Evolutionary conservation across 2,329 filamentous ascomycete species (phyloP), one percentile per base, ranked within the genome.

Genomic region (Fusarium scirpi): DNA sequence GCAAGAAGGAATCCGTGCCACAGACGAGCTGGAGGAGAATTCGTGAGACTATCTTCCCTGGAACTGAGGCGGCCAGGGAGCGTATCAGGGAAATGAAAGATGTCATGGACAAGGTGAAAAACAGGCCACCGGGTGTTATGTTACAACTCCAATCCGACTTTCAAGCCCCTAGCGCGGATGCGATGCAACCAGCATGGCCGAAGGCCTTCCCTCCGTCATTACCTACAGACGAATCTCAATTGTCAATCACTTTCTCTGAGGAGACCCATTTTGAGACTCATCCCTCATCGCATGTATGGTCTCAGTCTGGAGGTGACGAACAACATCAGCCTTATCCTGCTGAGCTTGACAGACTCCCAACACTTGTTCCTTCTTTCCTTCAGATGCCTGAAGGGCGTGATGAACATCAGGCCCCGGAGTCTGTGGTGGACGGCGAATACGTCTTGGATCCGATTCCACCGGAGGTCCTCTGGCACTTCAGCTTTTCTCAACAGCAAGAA

Each of bases 1-100:
- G n/a, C n/a, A n/a, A n/a, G n/a, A n/a, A n/a, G 20, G 60, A 65
- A 40, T 6, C 25, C 2, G 8, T 53, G 2, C 18, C 63, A 1
- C 8, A 48, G 6, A 51, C 9, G 10, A 66, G 63, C 47, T 66
- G 63, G 63, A 48, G 63, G 27, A 55, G 22, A n/a, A 66, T 66
- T 13, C 62, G 34, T 4, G 46, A 61, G 10, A 61, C 47, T 2
- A 53, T 66, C n/a, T 66, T 66, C 2, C 62, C 62, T 1, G 15
- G 4, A 5, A 16, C 55, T 0, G 44, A 48, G 20, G 15, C 15
- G 4, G 25, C 25, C 27, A 27, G 9, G 3, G 4, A 27, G 11
- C 9, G 11, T 4, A 27, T 27, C 27, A 3, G 27, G 12, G 11
- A 9, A 2, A 8, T 24, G 4, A 0, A 5, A 40, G 15, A 47